Evolutionary conservation across 2,329 filamentous ascomycete species (phyloP), one percentile per base, ranked within the genome.

Genomic region (Stagonosporopsis rhizophila): DNA sequence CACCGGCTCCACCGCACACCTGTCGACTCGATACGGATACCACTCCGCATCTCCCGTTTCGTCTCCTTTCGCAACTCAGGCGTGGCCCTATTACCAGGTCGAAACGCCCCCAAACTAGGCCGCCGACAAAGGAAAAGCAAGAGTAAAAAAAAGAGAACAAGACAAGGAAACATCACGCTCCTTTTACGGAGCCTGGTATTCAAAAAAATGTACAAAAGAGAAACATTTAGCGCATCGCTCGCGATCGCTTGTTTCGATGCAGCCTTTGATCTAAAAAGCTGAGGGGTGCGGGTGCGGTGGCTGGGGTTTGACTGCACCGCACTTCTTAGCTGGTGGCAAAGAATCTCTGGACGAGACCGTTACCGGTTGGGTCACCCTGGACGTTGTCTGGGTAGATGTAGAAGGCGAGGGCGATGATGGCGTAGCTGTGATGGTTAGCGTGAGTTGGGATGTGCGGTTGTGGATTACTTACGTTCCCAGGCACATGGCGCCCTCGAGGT

Each of bases 401-500:
- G 70, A 87, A 87, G 5, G 84, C 84, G 35, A 86, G 73, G 3
- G 82, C 84, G 54, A 87, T 86, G 54, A 87, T 86, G 55, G 81
- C 78, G 66, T 87, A 87, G 44, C 76, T 78, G 37, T 34, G 17
- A 2, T 4, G 15, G 8, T 50, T 25, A 45, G 53, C 28, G 39
- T 65, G 56, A 55, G 58, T 55, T 35, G 14, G 17, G 12, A 20
- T 20, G 12, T 1, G 17, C 6, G 9, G 11, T 0, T 14, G 15
- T 25, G 6, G 34, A 30, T 11, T 35, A 72, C 73, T 71, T 66
- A 75, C 59, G 77, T 80, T 65, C 80, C 80, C 37, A 83, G 66
- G 61, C 80, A 82, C 80, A 82, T 82, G 52, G 88, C 87, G 14
- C 91, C 91, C 78, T 96, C 91, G 12, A 96, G 84, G 68, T 95